A percentile compares a stretch with the other conserved stretches of the same genome.
Evolutionary conservation across 176 grass and related monocot genomes (phyloP).

Genomic region (Zea mays): DNA sequence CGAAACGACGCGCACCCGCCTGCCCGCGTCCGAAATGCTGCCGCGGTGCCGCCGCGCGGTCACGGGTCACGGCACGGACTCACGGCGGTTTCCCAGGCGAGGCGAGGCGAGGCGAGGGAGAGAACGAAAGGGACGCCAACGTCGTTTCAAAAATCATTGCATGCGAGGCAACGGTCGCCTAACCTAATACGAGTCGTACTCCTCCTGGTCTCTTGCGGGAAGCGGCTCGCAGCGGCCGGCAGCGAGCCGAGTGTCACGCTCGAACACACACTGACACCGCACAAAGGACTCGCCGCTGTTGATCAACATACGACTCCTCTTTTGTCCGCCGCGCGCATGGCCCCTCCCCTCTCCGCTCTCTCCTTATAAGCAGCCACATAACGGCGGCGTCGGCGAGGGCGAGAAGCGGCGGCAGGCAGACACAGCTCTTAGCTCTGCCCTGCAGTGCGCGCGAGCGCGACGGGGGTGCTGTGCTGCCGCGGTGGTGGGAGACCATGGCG

Average conservation of each 20-base stretch:
- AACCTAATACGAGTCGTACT: background rate
- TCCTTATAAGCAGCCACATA: constrained; percentile 27
- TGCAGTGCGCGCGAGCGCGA: background rate
- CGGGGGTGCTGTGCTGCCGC: background rate
- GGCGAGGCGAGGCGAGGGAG: background rate
- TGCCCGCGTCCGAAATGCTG: constrained; percentile 6
- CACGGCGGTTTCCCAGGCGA: background rate
- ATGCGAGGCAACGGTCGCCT: constrained; percentile 40
- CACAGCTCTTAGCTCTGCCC: background rate
- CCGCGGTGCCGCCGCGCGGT: background rate
- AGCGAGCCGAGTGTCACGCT: constrained; percentile 33
- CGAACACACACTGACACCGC: constrained; percentile 6
- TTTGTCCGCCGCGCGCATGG: constrained; percentile 46
- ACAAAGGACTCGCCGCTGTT: constrained; percentile 4
- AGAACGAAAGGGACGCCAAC: constrained; percentile 30
- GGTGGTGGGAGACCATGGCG: background rate
- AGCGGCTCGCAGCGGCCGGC: background rate
- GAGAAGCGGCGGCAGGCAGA: background rate
- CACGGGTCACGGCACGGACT: background rate
- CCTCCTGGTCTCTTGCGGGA: too few species aligned
- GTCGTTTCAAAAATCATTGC: constrained; percentile 28
- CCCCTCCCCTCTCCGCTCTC: too few species aligned
- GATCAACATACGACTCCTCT: constrained; percentile 31
- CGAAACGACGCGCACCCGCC: constrained; percentile 4
- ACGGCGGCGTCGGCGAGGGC: background rate